Conservation (phyloP, 1,139 yeast genomes). For the Saccharomyces pastorianus region DNA sequence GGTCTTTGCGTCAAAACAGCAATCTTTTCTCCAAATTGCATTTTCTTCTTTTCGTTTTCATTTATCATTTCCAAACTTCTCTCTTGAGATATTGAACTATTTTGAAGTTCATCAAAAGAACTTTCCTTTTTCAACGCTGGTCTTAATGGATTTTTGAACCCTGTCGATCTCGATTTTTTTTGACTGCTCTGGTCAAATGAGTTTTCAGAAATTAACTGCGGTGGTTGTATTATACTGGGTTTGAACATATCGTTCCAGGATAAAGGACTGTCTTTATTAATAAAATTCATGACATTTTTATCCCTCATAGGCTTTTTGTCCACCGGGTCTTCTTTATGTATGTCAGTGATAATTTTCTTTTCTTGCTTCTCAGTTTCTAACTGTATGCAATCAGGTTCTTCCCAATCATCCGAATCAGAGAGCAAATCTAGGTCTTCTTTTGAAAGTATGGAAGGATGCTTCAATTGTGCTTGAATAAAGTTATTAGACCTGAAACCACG, state of each 20-base stretch:
- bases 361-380: not conserved
- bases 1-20: constrained; percentile 22
- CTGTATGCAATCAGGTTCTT: constrained; percentile 5
- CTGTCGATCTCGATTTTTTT: not conserved
- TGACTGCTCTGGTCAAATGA: not conserved
- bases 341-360: not conserved
- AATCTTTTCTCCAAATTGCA: constrained; percentile 18
- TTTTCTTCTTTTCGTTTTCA: constrained; percentile 8
- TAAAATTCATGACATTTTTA: constrained; percentile 1
- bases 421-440: constrained; percentile 8
- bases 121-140: not conserved
- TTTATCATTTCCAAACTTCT: constrained; percentile 9
- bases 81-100: constrained; percentile 1
- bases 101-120: not conserved
- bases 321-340: constrained; percentile 10
- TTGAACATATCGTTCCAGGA: not conserved
- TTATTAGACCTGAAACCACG: not conserved
- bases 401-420: constrained; percentile 27
- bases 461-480: not conserved
- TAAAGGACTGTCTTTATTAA: not conserved
- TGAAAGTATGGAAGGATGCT: constrained; percentile 1
- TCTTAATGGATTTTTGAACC: not conserved
- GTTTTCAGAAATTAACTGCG: not conserved
- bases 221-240: not conserved
- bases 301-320: constrained; percentile 1